Percentiles rank a stretch among this genome's conserved stretches.
These are phyloP conservation scores for Botrytis aclada DNA, from an alignment of 2,329 filamentous ascomycete genomes.

Conservation along the genomic window DNA sequence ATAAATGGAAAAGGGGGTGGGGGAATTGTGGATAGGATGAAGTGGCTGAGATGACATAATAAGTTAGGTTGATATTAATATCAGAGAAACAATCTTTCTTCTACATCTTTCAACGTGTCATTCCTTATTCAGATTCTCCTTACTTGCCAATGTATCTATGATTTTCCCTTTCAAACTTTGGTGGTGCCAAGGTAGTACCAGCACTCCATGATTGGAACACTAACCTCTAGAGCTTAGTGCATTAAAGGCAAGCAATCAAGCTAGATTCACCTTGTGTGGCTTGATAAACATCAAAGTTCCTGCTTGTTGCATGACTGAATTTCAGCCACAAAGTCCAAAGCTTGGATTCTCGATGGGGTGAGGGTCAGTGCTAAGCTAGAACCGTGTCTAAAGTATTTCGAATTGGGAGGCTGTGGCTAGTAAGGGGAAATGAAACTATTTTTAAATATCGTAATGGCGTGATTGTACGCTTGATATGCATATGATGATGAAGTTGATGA, in stretches of 20 bases:
- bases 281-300: neutral
- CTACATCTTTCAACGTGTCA: neutral
- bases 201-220: neutral
- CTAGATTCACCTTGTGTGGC: neutral
- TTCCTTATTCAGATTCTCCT: neutral
- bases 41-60: neutral
- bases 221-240: neutral
- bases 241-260: neutral
- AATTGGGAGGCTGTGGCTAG: neutral
- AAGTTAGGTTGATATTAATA: conserved; percentile 6
- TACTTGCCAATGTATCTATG: neutral
- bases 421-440: neutral
- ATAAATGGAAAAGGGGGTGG: neutral
- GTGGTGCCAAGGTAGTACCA: neutral
- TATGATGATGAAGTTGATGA: neutral
- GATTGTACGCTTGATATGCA: neutral
- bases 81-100: neutral
- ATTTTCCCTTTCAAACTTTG: neutral
- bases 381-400: neutral
- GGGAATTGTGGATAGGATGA: neutral
- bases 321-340: neutral
- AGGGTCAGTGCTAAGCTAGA: neutral
- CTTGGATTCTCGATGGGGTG: neutral
- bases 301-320: neutral
- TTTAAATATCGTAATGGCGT: neutral